Conservation (phyloP, 768 basidiomycete species). For the Grammothele lineata region DNA sequence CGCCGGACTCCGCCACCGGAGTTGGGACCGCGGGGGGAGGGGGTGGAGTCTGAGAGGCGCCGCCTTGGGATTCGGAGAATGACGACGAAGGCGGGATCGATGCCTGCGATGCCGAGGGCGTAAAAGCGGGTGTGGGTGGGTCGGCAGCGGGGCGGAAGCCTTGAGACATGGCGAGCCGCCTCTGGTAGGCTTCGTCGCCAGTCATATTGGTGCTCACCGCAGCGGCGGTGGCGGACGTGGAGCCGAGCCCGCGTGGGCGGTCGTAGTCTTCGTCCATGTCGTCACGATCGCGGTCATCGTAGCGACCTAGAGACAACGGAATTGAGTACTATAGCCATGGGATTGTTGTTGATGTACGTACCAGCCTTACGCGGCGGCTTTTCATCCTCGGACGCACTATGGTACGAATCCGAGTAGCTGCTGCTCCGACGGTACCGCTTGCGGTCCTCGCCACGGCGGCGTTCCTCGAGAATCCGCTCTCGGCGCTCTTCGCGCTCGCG, state of each 20-base stretch:
- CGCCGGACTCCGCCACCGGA: constrained; percentile 44
- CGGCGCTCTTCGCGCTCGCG: constrained; percentile 71
- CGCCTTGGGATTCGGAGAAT: not conserved
- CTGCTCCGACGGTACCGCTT: constrained; percentile 40
- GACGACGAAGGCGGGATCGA: constrained; percentile 5
- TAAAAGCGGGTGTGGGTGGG: constrained; percentile 1
- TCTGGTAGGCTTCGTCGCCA: constrained; percentile 79
- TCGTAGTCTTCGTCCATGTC: constrained; percentile 53
- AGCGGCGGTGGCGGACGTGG: constrained; percentile 23
- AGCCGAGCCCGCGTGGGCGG: constrained; percentile 27
- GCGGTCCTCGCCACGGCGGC: constrained; percentile 50
- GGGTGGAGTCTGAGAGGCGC: not conserved
- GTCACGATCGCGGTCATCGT: constrained; percentile 42
- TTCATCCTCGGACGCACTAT: constrained; percentile 58
- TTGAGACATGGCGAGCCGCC: constrained; percentile 66
- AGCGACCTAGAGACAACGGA: constrained; percentile 31
- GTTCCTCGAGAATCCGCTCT: constrained; percentile 43
- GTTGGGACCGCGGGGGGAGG: constrained; percentile 8
- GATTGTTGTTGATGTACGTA: constrained; percentile 25
- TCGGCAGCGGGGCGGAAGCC: constrained; percentile 19
- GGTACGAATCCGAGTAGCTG: constrained; percentile 64
- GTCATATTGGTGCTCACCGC: constrained; percentile 45
- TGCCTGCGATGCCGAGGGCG: not conserved
- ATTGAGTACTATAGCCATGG: constrained; percentile 2
- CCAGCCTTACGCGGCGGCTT: constrained; percentile 67